These are phyloP conservation scores for Coemansia sp. DNA, from an alignment of 192 early-diverging fungal species.

Conservation along the genomic window DNA sequence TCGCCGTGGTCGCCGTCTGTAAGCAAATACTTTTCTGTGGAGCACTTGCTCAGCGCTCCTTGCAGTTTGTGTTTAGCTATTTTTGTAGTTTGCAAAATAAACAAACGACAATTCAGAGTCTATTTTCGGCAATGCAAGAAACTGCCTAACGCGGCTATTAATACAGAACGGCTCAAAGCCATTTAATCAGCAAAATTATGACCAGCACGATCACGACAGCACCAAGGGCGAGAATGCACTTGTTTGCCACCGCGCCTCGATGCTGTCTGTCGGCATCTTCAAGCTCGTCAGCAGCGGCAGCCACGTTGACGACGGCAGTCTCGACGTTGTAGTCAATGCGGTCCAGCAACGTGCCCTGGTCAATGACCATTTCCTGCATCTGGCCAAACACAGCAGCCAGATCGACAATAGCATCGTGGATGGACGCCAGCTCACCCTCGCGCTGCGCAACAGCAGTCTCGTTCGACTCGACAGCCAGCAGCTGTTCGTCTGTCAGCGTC, in stretches of 20 bases:
- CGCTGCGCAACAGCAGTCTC: constrained; percentile 77
- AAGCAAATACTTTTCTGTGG: constrained; percentile 25
- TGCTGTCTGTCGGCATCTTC: constrained; percentile 78
- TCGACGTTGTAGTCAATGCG: constrained; percentile 98
- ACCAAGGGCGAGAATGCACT: constrained; percentile 79
- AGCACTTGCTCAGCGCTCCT: background rate
- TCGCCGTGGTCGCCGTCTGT: constrained; percentile 99
- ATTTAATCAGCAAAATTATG: constrained; percentile 75
- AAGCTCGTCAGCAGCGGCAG: constrained; percentile 82
- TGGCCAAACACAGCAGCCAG: constrained; percentile 91
- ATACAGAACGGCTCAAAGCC: constrained; percentile 24
- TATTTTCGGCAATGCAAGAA: background rate
- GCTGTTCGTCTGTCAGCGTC: constrained; percentile 83
- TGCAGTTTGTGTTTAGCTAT: background rate
- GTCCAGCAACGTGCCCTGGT: constrained; percentile 95
- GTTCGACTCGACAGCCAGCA: constrained; percentile 72
- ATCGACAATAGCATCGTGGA: constrained; percentile 86
- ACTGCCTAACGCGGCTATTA: background rate
- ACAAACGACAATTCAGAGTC: background rate
- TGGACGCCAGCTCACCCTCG: constrained; percentile 90
- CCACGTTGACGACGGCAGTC: constrained; percentile 73
- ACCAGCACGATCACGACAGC: constrained; percentile 77
- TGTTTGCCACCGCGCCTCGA: constrained; percentile 75
- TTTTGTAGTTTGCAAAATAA: background rate
- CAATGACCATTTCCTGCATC: constrained; percentile 93